phyloP scores from a whole-genome alignment of 768 basidiomycete species.

The Cyathus striatus region DNA sequence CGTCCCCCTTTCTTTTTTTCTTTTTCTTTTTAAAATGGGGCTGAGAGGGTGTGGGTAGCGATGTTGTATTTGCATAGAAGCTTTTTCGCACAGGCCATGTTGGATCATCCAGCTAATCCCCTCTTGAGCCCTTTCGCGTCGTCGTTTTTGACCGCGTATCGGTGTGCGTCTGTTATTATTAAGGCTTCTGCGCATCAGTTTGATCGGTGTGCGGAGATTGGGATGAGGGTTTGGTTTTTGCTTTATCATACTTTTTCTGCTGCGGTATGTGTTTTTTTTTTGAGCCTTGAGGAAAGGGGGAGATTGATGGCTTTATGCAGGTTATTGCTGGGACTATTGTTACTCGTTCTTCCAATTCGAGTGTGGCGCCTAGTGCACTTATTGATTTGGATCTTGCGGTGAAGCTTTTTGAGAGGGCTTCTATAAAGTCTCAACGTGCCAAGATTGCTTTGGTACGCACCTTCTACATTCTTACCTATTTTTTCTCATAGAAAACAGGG shows the following conservation, averaged over 20 bases:
- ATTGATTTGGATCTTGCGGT: constrained; percentile 42
- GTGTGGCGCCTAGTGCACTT: constrained; percentile 43
- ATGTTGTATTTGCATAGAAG: constrained; percentile 53
- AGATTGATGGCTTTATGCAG: constrained; percentile 28
- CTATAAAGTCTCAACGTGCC: constrained; percentile 39
- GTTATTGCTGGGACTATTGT: constrained; percentile 57
- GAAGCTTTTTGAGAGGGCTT: constrained; percentile 39
- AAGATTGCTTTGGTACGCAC: constrained; percentile 37
- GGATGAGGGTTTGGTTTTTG: constrained; percentile 45
- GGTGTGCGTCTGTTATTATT: constrained; percentile 47
- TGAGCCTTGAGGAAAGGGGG: too few relatives aligned
- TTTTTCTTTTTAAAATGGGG: neutral
- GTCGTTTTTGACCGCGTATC: constrained; percentile 50
- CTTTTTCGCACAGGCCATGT: constrained; percentile 54
- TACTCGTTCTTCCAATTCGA: constrained; percentile 47
- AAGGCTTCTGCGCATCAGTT: constrained; percentile 44
- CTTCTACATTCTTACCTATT: neutral
- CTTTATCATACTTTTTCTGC: constrained; percentile 47
- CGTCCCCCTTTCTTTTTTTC: constrained; percentile 16
- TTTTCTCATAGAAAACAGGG: constrained; percentile 18
- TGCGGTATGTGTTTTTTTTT: constrained; percentile 26
- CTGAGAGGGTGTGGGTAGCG: constrained; percentile 26
- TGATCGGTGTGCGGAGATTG: constrained; percentile 41
- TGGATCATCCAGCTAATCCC: constrained; percentile 49
- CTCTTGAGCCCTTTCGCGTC: constrained; percentile 50